phyloP scores from a whole-genome alignment of 129 eudicot species.

The Silybum marianum region DNA sequence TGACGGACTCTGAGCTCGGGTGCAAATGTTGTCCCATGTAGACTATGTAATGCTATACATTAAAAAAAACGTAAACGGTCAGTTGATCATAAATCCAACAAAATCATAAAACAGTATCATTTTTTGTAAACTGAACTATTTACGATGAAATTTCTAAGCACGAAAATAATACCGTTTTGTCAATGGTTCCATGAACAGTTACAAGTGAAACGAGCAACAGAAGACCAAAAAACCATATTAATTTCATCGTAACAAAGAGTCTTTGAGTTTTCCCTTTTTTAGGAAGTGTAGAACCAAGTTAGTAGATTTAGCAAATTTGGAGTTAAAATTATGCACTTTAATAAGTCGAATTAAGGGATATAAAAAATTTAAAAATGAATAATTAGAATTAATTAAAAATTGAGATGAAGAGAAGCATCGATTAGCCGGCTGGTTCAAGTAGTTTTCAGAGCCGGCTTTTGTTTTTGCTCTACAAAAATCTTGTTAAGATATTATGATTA shows the following conservation, averaged over 20 bases:
- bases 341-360: conserved; percentile 16
- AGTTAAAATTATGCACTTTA: not conserved
- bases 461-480: not conserved
- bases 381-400: not conserved
- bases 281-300: not conserved
- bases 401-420: not conserved
- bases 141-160: not conserved
- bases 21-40: conserved; percentile 68
- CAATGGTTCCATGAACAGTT: conserved; percentile 39
- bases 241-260: conserved; percentile 22
- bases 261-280: not conserved
- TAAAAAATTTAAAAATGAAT: not conserved
- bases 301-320: conserved; percentile 3
- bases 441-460: not conserved
- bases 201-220: conserved; percentile 37
- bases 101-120: not conserved
- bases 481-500: not conserved
- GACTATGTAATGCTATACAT: conserved; percentile 58
- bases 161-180: conserved; percentile 39
- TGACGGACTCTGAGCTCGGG: conserved; percentile 47
- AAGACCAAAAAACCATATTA: conserved; percentile 19
- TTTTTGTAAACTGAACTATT: not conserved
- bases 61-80: not conserved
- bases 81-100: not conserved
- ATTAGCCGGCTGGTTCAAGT: not conserved